Base-by-base conservation (phyloP, 176 grass and related monocot genomes). In the Saccharum officinarum region DNA sequence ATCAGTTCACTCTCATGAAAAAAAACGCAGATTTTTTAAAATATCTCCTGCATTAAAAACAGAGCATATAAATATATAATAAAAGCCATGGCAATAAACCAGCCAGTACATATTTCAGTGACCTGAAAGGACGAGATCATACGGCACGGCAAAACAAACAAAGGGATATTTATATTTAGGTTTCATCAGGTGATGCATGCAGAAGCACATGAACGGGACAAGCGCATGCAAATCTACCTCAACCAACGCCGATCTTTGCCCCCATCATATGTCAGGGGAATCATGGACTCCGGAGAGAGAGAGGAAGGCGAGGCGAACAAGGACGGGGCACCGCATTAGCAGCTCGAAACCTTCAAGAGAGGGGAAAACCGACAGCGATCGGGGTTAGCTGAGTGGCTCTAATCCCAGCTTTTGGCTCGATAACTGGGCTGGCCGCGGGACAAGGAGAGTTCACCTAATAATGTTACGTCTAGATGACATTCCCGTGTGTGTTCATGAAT, bases 311-410 rank as follows among this genome's bases (percentile, higher is more conserved):
- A 26, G 17, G 4, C 17, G 18, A 77, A 71, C 60, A 87, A 69
- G 17, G 84, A 90, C 84, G 80, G 28, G 39, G 30, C 46, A 90
- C 46, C 83, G 52, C 37, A 55, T 61, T 79, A 80, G 75, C 80
- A 87, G 76, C 47, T 84, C 44, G 84, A 64, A 90, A 80, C n/a
- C 89, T 90, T 87, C 42, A 66, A 80, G 61, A 80, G 41, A 8
- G 75, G 49, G 42, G 52, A 83, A 80, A 20, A 67, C 69, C 33
- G 89, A 87, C 68, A 90, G 83, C 67, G 89, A 90, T 63, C 68
- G 65, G 68, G 25, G 84, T 90, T 90, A 87, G 89, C 89, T 87
- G 80, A 47, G 80, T 87, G 83, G 89, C 84, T 50, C 75, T 87
- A 90, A 83, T 83, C 89, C 75, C 1, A 60, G 34, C 75, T 87